phyloP scores from a whole-genome alignment of 2,329 filamentous ascomycete genomes.

The Shiraia sp. region DNA sequence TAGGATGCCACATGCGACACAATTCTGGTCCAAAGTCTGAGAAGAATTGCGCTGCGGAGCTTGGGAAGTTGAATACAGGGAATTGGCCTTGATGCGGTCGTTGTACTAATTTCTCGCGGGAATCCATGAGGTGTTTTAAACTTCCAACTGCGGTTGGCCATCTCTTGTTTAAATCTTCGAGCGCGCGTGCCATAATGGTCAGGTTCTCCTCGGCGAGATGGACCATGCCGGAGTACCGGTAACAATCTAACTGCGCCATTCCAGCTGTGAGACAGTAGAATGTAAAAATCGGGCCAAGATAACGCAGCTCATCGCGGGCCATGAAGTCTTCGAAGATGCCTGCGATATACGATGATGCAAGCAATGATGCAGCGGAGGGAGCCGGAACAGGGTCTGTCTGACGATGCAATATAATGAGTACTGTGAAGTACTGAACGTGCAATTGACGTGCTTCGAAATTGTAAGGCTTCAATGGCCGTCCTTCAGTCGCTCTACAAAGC shows the following conservation, averaged over 20 bases:
- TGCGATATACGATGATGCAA: slow-evolving; percentile 48
- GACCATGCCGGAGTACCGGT: slow-evolving; percentile 39
- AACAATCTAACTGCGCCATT: slow-evolving; percentile 46
- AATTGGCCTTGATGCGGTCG: slow-evolving; percentile 31
- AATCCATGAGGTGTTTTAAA: slow-evolving; percentile 36
- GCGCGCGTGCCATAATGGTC: slow-evolving; percentile 27
- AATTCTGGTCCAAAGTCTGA: slow-evolving; percentile 37
- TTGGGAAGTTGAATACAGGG: slow-evolving; percentile 31
- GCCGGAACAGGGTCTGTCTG: slow-evolving; percentile 33
- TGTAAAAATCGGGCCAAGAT: slow-evolving; percentile 47
- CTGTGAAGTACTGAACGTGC: slow-evolving; percentile 45
- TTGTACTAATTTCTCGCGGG: slow-evolving; percentile 35
- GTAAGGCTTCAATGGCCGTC: slow-evolving; percentile 29
- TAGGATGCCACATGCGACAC: slow-evolving; percentile 36
- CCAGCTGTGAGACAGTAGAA: slow-evolving; percentile 49
- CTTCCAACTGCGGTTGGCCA: slow-evolving; percentile 39
- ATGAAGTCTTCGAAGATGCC: slow-evolving; percentile 52
- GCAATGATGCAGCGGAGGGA: slow-evolving; percentile 43
- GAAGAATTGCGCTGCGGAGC: slow-evolving; percentile 33
- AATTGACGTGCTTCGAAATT: slow-evolving; percentile 46
- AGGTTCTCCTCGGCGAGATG: slow-evolving; percentile 34
- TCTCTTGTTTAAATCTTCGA: slow-evolving; percentile 36
- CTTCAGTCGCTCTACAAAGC: slow-evolving; percentile 25
- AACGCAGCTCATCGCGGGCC: slow-evolving; percentile 46
- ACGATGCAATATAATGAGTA: slow-evolving; percentile 46